phyloP scores from a whole-genome alignment of 371 early-diverging fungal genomes.

The Mortierella sp. region DNA sequence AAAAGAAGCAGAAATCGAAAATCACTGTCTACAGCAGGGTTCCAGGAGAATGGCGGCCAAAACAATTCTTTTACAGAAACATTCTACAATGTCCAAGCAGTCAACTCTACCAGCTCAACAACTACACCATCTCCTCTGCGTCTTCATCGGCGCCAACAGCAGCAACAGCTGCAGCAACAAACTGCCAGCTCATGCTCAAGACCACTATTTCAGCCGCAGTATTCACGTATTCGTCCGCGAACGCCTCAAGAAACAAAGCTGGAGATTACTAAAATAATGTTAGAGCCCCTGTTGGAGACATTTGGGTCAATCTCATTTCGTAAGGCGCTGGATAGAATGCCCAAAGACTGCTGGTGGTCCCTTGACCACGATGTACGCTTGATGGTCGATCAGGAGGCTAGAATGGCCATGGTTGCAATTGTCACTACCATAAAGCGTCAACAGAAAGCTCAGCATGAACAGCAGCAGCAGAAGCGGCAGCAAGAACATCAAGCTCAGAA shows the following conservation, averaged over 20 bases:
- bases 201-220: neutral
- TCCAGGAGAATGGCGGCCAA: neutral
- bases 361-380: slow-evolving; percentile 39
- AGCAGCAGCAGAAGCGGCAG: slow-evolving; percentile 1
- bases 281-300: slow-evolving; percentile 32
- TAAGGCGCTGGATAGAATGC: slow-evolving; percentile 38
- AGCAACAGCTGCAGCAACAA: slow-evolving; percentile 3
- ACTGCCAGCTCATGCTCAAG: neutral
- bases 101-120: neutral
- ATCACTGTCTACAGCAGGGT: neutral
- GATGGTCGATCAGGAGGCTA: slow-evolving; percentile 33
- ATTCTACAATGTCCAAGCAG: neutral
- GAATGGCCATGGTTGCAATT: slow-evolving; percentile 31
- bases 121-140: neutral
- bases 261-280: slow-evolving; percentile 21
- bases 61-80: neutral
- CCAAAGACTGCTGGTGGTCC: slow-evolving; percentile 52
- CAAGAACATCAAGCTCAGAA: neutral
- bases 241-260: slow-evolving; percentile 25
- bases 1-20: slow-evolving; percentile 3
- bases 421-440: slow-evolving; percentile 11
- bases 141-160: slow-evolving; percentile 2
- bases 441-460: slow-evolving; percentile 4
- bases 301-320: slow-evolving; percentile 42
- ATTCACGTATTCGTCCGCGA: neutral